Evolutionary conservation across 306 rosid genomes (phyloP).

Genomic region (Delonix regia): DNA sequence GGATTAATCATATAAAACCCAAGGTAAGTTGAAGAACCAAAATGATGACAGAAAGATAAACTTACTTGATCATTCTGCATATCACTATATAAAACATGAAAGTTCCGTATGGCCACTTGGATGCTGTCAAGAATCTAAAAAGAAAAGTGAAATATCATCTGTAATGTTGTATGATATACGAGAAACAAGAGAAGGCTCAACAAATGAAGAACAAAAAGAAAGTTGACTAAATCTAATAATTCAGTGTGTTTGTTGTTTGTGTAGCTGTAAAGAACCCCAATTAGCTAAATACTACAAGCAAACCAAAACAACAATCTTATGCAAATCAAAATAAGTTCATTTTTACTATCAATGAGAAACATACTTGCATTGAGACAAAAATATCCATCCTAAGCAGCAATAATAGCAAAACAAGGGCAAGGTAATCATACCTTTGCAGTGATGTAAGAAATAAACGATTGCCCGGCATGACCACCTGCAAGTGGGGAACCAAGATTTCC

Average conservation of each 20-base stretch:
- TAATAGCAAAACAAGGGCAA: slow-evolving; percentile 27
- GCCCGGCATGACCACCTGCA: slow-evolving; percentile 85
- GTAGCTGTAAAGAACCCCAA: not conserved
- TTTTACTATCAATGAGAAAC: not conserved
- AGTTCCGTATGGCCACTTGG: slow-evolving; percentile 79
- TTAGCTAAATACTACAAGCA: slow-evolving; percentile 1
- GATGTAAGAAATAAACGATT: slow-evolving; percentile 76
- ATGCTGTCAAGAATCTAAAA: slow-evolving; percentile 85
- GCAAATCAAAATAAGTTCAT: slow-evolving; percentile 4
- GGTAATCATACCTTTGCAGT: slow-evolving; percentile 72
- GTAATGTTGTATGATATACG: slow-evolving; percentile 4
- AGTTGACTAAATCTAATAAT: not conserved
- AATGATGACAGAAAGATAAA: slow-evolving; percentile 16
- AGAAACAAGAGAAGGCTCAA: slow-evolving; percentile 6
- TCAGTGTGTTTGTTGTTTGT: not conserved
- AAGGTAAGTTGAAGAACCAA: slow-evolving; percentile 2
- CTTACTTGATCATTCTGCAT: slow-evolving; percentile 60
- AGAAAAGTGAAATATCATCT: slow-evolving; percentile 29
- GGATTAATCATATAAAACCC: not conserved
- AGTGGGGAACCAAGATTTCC: not conserved
- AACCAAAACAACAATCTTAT: slow-evolving; percentile 26
- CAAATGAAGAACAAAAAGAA: not conserved
- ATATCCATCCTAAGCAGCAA: slow-evolving; percentile 22
- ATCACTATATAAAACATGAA: slow-evolving; percentile 73
- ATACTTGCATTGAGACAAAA: slow-evolving; percentile 19